Evolutionary conservation across 768 basidiomycete genomes (phyloP).

Genomic region (Suillus lakei): DNA sequence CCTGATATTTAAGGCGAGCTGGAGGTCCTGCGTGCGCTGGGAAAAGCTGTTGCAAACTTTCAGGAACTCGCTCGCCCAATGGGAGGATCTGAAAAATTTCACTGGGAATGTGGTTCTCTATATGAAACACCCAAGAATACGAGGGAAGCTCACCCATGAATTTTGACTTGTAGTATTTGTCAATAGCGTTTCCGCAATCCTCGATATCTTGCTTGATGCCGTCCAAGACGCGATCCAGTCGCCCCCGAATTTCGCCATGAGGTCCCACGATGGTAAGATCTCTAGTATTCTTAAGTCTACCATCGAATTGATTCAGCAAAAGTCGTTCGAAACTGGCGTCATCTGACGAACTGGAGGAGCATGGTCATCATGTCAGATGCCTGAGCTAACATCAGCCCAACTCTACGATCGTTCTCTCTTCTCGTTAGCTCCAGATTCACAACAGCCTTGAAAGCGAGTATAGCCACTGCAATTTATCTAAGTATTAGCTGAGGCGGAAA

Average conservation of each 20-base stretch:
- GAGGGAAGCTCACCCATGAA: slow-evolving; percentile 38
- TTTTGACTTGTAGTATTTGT: slow-evolving; percentile 49
- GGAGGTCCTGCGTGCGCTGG: slow-evolving; percentile 39
- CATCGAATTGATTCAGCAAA: neutral
- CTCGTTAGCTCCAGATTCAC: slow-evolving; percentile 52
- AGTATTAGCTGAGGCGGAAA: neutral
- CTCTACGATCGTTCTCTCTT: slow-evolving; percentile 55
- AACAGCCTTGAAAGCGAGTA: slow-evolving; percentile 54
- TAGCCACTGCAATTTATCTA: slow-evolving; percentile 41
- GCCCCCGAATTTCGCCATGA: slow-evolving; percentile 38
- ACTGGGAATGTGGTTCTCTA: slow-evolving; percentile 19
- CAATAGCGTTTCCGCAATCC: slow-evolving; percentile 48
- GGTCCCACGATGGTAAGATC: slow-evolving; percentile 28
- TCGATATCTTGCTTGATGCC: slow-evolving; percentile 46
- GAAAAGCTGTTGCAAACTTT: slow-evolving; percentile 38
- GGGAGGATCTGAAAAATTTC: slow-evolving; percentile 36
- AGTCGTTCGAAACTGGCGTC: too few species aligned
- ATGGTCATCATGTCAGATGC: slow-evolving; percentile 56
- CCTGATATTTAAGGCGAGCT: slow-evolving; percentile 43
- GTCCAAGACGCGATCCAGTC: slow-evolving; percentile 36
- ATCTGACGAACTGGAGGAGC: slow-evolving; percentile 45
- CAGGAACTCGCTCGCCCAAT: slow-evolving; percentile 45
- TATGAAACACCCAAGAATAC: neutral
- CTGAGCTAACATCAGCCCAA: slow-evolving; percentile 48
- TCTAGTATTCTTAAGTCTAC: slow-evolving; percentile 36